Conservation (phyloP, 2,329 filamentous ascomycete species). For the Cordyceps farinosa region DNA sequence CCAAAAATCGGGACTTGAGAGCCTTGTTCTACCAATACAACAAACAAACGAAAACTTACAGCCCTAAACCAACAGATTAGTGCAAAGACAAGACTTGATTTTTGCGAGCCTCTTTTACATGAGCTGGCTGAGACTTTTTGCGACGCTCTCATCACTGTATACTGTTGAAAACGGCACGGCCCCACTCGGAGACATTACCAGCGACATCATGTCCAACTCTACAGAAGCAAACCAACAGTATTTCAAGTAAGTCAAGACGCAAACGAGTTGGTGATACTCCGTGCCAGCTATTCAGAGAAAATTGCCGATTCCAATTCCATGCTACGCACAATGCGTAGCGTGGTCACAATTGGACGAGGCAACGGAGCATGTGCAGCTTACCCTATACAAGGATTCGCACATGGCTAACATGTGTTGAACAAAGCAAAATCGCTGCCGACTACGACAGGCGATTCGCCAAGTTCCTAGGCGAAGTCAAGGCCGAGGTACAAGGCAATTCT, state of each 20-base stretch:
- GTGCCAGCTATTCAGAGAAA: too few species aligned
- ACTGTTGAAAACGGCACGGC: not conserved
- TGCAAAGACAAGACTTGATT: not conserved
- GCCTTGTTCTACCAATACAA: not conserved
- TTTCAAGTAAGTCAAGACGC: conserved; percentile 38
- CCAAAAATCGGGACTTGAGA: not conserved
- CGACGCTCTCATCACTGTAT: not conserved
- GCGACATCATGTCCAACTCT: conserved; percentile 31
- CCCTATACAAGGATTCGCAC: not conserved
- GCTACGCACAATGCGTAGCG: too few species aligned
- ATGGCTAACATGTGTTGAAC: not conserved
- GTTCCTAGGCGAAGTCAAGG: conserved; percentile 50
- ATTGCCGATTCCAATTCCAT: too few species aligned
- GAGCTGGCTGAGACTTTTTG: not conserved
- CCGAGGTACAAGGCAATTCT: conserved; percentile 49
- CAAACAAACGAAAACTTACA: not conserved
- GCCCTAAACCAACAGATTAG: not conserved
- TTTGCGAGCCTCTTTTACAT: not conserved
- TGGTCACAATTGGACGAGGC: too few species aligned
- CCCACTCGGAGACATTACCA: not conserved
- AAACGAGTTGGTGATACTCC: too few species aligned
- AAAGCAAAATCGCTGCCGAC: conserved; percentile 29
- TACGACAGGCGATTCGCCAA: conserved; percentile 53
- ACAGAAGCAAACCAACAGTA: conserved; percentile 36
- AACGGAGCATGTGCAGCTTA: not conserved